Base-by-base conservation (phyloP, 768 basidiomycete species). In the Aureoboletus auriporus region DNA sequence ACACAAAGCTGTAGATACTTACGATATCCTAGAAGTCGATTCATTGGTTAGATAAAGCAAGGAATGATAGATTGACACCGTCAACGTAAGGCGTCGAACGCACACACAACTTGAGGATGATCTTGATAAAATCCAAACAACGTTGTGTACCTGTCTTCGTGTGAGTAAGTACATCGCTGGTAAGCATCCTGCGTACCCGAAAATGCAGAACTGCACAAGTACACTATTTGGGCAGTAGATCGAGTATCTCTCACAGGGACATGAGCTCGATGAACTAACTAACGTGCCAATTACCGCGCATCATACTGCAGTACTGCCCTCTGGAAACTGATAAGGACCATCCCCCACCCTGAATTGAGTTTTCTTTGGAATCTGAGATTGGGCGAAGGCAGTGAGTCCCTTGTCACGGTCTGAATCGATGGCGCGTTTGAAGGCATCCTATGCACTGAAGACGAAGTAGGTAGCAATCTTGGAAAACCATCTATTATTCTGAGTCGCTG, bases 121-220 rank as follows among this genome's bases (percentile, higher is more conserved):
- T 70, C 69, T 65, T 75, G 69, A 46, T 72, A 75, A 29, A 73
- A 70, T 10, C 74, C 73, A 49, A 68, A 75, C 3, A 68, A 62
- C 23, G 62, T 23, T 7, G 58, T 54, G 36, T 71, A 69, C 2
- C 73, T 71, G 46, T 17, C 29, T 41, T 7, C 31, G 31, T n/a
- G 37, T 54, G 33, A 51, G 39, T 40, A 13, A 1, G 4, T 1
- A 6, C 23, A 8, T 11, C 26, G 8, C 34, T 29, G 23, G 28
- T 5, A 33, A 39, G 34, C 10, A 34, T 10, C 54, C 31, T 34
- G 66, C 63, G 63, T n/a, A 70, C 63, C 70, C 72, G 35, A 65
- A 69, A 23, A 65, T 63, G 39, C 69, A 67, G 47, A 66, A 60
- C 43, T 65, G 64, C 7, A 65, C 47, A 5, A 72, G 46, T 7